Evolutionary conservation across 495 filamentous ascomycete species (phyloP), one percentile per base, ranked within the genome.

Genomic region (Podospora didyma): DNA sequence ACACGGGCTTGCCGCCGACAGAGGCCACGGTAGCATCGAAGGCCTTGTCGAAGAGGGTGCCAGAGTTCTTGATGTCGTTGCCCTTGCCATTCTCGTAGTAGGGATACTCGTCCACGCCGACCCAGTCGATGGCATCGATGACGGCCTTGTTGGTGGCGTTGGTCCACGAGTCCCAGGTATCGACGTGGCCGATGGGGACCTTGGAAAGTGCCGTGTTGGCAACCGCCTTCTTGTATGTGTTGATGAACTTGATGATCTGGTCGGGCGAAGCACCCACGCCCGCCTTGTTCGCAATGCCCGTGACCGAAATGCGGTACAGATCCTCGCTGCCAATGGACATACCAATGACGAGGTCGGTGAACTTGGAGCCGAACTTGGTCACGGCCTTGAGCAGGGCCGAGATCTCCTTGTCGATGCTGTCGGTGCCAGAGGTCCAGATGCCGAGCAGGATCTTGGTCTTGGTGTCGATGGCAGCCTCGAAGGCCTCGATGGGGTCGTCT

Each of bases 271-370:
- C 73, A 54, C 79, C 79, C 17, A 73, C 62, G 41, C 71, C 72
- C 3, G 71, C 58, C 53, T 75, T 62, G 69, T 76, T 76, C 61
- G 57, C 61, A 57, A 74, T 54, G 50, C 74, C 74, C 21, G 72
- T 73, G 44, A 62, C 71, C 5, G 73, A 75, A 46, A 56, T 53
- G 54, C 79, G 77, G 76, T 82, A 82, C 14, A 82, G 66, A 49
- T 82, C 79, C 67, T 82, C 79, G 64, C 68, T 75, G 45, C 79
- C 79, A 39, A 82, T 78, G 20, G 69, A 73, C 52, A 82, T 73
- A 51, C 75, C 78, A 24, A 82, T 74, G 56, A 82, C 72, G 56
- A 77, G 76, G 48, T 78, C 70, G 49, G 68, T 69, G 42, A 76
- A 66, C 23, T 69, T 53, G 41, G 53, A 60, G 57, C 79, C 79